Base-by-base conservation (phyloP, 768 basidiomycete species). In the Mycena maculata region DNA sequence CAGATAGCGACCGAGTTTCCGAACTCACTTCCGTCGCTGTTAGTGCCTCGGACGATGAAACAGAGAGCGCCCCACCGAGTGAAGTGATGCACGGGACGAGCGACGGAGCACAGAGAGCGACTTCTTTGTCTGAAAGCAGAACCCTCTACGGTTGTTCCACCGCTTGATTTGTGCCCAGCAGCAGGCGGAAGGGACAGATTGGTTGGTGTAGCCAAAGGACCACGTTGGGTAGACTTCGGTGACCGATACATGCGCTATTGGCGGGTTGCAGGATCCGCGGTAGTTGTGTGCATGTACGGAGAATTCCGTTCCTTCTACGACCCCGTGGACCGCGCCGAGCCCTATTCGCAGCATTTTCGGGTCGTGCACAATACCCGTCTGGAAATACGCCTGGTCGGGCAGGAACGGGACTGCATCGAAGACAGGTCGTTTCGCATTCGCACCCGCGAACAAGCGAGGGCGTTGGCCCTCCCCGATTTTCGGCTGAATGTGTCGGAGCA, bases 291-390 rank as follows among this genome's bases (percentile, higher is more conserved):
- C 78, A 73, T 91, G 89, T 23, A 92, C 49, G 42, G 83, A 84
- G 65, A 92, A 83, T 67, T 90, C 87, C 11, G 84, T 88, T 50
- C 89, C 90, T 65, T 85, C 84, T n/a, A 84, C 82, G 22, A 92
- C 79, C 2, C 90, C 90, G 65, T 91, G 89, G 6, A 88, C 84
- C 1, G 85, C 82, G 15, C 91, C 91, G 39, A 86, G 83, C 36
- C 85, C 84, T 33, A 92, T 76, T 65, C 84, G 84, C 48, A 90
- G 70, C 42, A 75, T 72, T 13, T 74, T 71, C 16, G 71, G 73
- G 23, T 81, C 79, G 33, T 77, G 76, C 50, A 83, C 76, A 20
- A 81, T 73, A 48, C 80, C 79, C 39, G 85, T 82, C 16, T 84
- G 76, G 57, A 87, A 80, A 61, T 85, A 87, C 38, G 78, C 78